Conservation (phyloP, 2,329 filamentous ascomycete species). For the Fusarium odoratissimum region DNA sequence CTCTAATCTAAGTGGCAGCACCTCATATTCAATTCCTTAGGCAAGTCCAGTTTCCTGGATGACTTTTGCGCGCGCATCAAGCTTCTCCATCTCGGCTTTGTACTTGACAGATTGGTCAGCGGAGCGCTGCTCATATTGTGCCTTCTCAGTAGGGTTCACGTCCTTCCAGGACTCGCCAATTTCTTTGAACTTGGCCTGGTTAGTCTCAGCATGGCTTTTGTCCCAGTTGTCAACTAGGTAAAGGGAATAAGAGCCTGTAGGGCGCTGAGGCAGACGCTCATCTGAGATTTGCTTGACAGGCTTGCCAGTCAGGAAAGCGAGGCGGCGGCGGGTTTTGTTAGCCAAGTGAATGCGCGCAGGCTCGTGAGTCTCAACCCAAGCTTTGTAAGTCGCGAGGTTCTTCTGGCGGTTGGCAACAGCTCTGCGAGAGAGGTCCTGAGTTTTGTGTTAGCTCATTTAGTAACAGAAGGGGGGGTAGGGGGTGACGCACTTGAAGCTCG, state of each 20-base stretch:
- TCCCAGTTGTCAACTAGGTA: slow-evolving; percentile 56
- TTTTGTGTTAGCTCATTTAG: slow-evolving; percentile 5
- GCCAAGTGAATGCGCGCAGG: slow-evolving; percentile 56
- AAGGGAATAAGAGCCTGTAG: slow-evolving; percentile 48
- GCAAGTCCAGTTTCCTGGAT: slow-evolving; percentile 39
- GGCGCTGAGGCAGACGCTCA: slow-evolving; percentile 59
- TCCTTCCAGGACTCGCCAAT: slow-evolving; percentile 57
- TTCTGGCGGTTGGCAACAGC: slow-evolving; percentile 54
- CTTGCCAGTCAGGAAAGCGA: slow-evolving; percentile 51
- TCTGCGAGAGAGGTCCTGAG: slow-evolving; percentile 48
- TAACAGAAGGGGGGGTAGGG: neutral
- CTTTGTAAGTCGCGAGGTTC: slow-evolving; percentile 56
- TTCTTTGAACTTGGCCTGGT: slow-evolving; percentile 18
- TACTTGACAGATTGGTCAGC: slow-evolving; percentile 25
- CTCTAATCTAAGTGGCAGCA: neutral
- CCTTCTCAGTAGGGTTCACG: slow-evolving; percentile 56
- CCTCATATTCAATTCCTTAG: slow-evolving; percentile 31
- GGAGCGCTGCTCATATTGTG: slow-evolving; percentile 52
- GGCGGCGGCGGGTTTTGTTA: slow-evolving; percentile 58
- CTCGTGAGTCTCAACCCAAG: slow-evolving; percentile 61
- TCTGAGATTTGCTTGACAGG: slow-evolving; percentile 55
- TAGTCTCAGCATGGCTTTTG: slow-evolving; percentile 34
- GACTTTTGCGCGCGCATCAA: slow-evolving; percentile 48
- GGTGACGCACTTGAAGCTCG: slow-evolving; percentile 57
- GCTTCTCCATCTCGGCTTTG: slow-evolving; percentile 37